Base-by-base conservation (phyloP, 2,329 filamentous ascomycete species). In the Ceratocystis variospora region DNA sequence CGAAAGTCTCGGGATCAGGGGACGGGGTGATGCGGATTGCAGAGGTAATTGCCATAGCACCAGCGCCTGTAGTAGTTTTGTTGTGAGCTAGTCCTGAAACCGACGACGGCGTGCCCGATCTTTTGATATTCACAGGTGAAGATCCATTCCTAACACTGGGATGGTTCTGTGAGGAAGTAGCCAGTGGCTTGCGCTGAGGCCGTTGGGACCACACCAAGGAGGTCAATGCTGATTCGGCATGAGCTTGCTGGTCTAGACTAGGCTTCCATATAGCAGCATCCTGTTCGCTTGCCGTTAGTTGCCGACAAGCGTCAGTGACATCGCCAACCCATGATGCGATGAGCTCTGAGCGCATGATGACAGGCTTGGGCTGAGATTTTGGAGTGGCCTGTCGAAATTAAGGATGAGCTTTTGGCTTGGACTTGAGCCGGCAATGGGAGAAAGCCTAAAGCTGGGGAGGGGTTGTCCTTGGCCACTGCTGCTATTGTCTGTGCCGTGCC, bases 191-290 rank as follows among this genome's bases (percentile, higher is more conserved):
- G 46, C 63, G 63, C 45, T 62, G 63, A 25, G 66, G 66, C 46
- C 66, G 48, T 31, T 67, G 66, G 37, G 45, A 61, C 66, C 66
- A 65, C n/a, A 64, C 61, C 31, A 67, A 33, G n/a, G 62, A 61
- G 28, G 65, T 55, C 31, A 66, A 37, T 22, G 65, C 61, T 17
- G 65, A 55, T 17, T 66, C 65, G 48, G 48, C 33, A 28, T 66
- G 65, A 22, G 31, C 19, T 61, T 62, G 31, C 37, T 64, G 66
- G 55, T 61, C 61, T 17, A 59, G 37, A 53, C 45, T 44, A 28
- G 66, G 45, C 48, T 67, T 67, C 66, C 66, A 67, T 31, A 67
- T 59, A 57, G 62, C 55, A 5, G 61, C 55, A 45, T 67, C 66
- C 28, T 64, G 66, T 46, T 64, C 66, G 37, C 57, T 61, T 22